These are phyloP conservation scores for Hypoxylon perforatum DNA, from an alignment of 495 filamentous ascomycete genomes.

Conservation along the genomic window DNA sequence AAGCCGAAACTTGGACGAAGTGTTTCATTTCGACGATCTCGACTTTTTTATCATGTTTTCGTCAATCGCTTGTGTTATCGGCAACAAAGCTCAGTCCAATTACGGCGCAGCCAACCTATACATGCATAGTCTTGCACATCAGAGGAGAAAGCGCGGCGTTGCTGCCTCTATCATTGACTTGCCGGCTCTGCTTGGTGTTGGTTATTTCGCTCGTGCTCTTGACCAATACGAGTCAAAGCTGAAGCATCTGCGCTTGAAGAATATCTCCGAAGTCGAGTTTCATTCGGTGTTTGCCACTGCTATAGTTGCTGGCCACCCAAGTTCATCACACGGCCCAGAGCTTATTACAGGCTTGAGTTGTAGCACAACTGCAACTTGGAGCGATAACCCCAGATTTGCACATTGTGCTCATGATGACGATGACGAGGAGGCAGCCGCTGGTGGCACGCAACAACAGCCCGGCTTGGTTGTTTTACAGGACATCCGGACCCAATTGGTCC, in stretches of 20 bases:
- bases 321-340: background rate
- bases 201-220: constrained; percentile 51
- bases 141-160: constrained; percentile 45
- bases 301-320: background rate
- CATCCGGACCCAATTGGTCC: background rate
- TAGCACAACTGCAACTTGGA: background rate
- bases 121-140: constrained; percentile 46
- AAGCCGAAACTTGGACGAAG: constrained; percentile 40
- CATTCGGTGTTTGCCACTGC: background rate
- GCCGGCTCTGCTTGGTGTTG: constrained; percentile 57
- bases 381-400: background rate
- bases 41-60: constrained; percentile 68
- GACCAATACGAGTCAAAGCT: background rate
- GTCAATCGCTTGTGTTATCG: constrained; percentile 57
- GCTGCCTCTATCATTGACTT: constrained; percentile 56
- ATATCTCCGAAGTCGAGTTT: constrained; percentile 1
- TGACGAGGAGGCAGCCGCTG: too few relatives aligned
- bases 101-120: constrained; percentile 64
- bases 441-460: background rate
- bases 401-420: background rate
- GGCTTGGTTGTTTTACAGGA: background rate
- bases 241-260: constrained; percentile 16
- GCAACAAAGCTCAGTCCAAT: constrained; percentile 57
- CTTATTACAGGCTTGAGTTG: background rate
- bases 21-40: constrained; percentile 49